Evolutionary conservation across 1,284 basidiomycete genomes (phyloP), one percentile per base, ranked within the genome.

Genomic region (Tylopilus sp.): DNA sequence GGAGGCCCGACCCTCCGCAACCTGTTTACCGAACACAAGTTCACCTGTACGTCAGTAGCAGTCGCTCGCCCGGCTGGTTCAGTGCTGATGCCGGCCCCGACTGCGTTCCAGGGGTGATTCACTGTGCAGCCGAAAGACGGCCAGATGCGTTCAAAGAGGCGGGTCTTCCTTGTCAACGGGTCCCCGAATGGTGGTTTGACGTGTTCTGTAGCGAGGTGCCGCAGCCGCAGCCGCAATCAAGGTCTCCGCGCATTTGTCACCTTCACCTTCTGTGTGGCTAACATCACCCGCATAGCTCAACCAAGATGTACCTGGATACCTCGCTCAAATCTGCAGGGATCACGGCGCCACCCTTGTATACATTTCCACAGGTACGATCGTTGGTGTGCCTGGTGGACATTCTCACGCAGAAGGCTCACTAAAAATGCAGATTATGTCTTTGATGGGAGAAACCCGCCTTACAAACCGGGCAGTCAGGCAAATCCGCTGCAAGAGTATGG

Each of bases 141-240:
- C 89, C 90, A 2, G 89, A 92, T 61, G 86, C 88, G 23, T 89
- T 87, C 48, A 86, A 89, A 64, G 86, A 84, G 74, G 87, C 85
- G 52, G 38, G 73, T 55, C 4, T 36, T 23, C 46, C 15, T 18
- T 6, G 3, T 29, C 18, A n/a, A 29, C 39, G 13, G 43, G 23
- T 15, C 19, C 13, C 26, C 12, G 23, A 43, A 31, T n/a, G 29
- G 15, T n/a, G 18, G 31, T 25, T 48, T 52, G 41, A 37, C 15
- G 48, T 18, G 38, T 30, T 15, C 10, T 33, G n/a, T 26, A 67
- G 61, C 49, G 46, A 85, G 81, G 74, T 67, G 84, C 86, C 33
- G 77, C 79, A 48, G 81, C 74, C n/a, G 74, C 86, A 2, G 73
- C 74, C n/a, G 74, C 86, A 2, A 72, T 74, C 41, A 76, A 77